A percentile compares a stretch with the other conserved stretches of the same genome.
These are phyloP conservation scores for Ogataea sp. DNA, from an alignment of 805 yeast genomes.

Conservation along the genomic window DNA sequence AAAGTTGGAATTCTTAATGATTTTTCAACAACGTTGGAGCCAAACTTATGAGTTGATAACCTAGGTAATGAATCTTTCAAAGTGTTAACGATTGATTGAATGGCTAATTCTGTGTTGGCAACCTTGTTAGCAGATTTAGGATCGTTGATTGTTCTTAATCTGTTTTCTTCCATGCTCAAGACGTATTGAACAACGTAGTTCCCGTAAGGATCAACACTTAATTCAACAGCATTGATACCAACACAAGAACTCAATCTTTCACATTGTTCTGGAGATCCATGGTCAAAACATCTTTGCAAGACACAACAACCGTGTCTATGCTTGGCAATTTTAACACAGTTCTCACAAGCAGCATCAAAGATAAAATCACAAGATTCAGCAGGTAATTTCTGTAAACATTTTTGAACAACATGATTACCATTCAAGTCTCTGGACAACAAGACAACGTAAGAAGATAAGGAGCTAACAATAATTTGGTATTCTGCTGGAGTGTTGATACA, in stretches of 20 bases:
- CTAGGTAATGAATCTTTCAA: conserved; percentile 24
- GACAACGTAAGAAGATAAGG: conserved; percentile 56
- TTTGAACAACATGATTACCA: conserved; percentile 96
- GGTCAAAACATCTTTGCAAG: conserved; percentile 88
- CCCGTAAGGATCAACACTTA: conserved; percentile 91
- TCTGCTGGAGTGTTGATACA: conserved; percentile 68
- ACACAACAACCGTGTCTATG: conserved; percentile 98
- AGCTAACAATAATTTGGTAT: conserved; percentile 36
- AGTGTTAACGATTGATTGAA: conserved; percentile 18
- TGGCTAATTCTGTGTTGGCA: conserved; percentile 23
- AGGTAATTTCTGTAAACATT: conserved; percentile 69
- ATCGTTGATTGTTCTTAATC: conserved; percentile 22
- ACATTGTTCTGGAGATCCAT: conserved; percentile 68
- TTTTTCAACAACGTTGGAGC: conserved; percentile 53
- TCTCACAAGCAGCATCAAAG: conserved; percentile 70
- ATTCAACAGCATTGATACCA: conserved; percentile 55
- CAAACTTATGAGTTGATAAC: conserved; percentile 52
- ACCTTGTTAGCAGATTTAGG: conserved; percentile 13
- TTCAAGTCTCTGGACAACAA: conserved; percentile 79
- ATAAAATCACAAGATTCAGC: conserved; percentile 77
- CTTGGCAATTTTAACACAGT: conserved; percentile 78
- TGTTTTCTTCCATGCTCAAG: conserved; percentile 32
- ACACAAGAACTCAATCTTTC: conserved; percentile 58
- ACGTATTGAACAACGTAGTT: conserved; percentile 96
- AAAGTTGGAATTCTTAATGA: conserved; percentile 39